phyloP scores from a whole-genome alignment of 2,329 filamentous ascomycete genomes.

The Scedosporium dehoogii region DNA sequence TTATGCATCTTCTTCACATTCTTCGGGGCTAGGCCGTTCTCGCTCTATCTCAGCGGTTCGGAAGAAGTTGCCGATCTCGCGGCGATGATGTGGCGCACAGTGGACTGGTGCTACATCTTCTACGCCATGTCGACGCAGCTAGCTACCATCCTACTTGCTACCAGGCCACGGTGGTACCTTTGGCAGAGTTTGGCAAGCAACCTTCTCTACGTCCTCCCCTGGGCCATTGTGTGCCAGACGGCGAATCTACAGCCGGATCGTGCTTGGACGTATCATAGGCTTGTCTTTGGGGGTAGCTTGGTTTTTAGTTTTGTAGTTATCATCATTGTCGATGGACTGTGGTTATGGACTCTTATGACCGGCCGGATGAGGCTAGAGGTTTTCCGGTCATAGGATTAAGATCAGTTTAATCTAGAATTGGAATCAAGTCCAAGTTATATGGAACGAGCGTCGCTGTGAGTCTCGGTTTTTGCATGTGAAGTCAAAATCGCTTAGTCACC shows the following conservation, averaged over 20 bases:
- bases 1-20: constrained; percentile 53
- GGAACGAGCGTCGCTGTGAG: too few relatives aligned
- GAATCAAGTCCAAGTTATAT: too few relatives aligned
- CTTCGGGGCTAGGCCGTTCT: constrained; percentile 50
- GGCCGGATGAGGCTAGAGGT: constrained; percentile 24
- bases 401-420: too few relatives aligned
- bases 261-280: constrained; percentile 57
- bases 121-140: constrained; percentile 58
- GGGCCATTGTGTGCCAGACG: constrained; percentile 53
- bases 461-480: too few relatives aligned
- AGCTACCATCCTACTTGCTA: constrained; percentile 54
- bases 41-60: constrained; percentile 49
- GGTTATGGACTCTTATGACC: constrained; percentile 38
- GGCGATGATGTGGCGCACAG: constrained; percentile 53
- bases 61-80: constrained; percentile 49
- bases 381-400: too few relatives aligned
- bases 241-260: constrained; percentile 35
- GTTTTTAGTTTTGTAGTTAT: constrained; percentile 56
- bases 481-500: too few relatives aligned
- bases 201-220: constrained; percentile 58
- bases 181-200: constrained; percentile 59
- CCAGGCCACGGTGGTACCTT: constrained; percentile 56
- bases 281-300: constrained; percentile 59
- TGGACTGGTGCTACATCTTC: constrained; percentile 61
- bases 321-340: constrained; percentile 36